Evolutionary conservation across 345 rosid species (phyloP).

Genomic region (Reutealis trisperma): DNA sequence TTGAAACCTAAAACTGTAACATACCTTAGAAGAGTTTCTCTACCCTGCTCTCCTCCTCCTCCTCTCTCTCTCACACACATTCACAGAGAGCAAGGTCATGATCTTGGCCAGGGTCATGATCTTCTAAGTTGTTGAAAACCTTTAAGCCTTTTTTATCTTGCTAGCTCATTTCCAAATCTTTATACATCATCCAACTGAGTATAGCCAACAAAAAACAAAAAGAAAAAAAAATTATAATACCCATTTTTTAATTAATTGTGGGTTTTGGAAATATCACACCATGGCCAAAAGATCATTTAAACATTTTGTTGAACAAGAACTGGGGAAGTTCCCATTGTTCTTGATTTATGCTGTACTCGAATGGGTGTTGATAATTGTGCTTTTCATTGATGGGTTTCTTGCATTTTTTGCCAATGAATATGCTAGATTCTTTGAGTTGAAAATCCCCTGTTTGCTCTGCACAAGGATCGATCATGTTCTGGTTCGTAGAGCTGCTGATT

Average conservation of each 20-base stretch:
- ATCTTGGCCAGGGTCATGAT: slow-evolving; percentile 58
- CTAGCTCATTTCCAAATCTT: background rate
- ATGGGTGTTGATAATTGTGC: slow-evolving; percentile 64
- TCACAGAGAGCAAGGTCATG: slow-evolving; percentile 43
- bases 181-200: background rate
- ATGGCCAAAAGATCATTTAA: slow-evolving; percentile 67
- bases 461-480: slow-evolving; percentile 76
- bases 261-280: background rate
- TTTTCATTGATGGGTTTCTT: slow-evolving; percentile 68
- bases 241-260: slow-evolving; percentile 12
- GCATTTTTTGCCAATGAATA: slow-evolving; percentile 64
- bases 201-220: background rate
- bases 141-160: background rate
- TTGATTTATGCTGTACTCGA: slow-evolving; percentile 72
- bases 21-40: slow-evolving; percentile 18
- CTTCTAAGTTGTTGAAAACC: slow-evolving; percentile 32
- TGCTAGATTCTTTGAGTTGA: slow-evolving; percentile 75
- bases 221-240: background rate
- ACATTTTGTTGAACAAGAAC: slow-evolving; percentile 63
- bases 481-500: slow-evolving; percentile 43
- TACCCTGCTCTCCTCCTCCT: slow-evolving; percentile 14
- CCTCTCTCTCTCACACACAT: slow-evolving; percentile 4
- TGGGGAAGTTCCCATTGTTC: slow-evolving; percentile 64
- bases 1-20: slow-evolving; percentile 31
- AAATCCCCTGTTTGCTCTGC: slow-evolving; percentile 80